Evolutionary conservation across 176 grass and related monocot genomes (phyloP).

Genomic region (Olyra latifolia): DNA sequence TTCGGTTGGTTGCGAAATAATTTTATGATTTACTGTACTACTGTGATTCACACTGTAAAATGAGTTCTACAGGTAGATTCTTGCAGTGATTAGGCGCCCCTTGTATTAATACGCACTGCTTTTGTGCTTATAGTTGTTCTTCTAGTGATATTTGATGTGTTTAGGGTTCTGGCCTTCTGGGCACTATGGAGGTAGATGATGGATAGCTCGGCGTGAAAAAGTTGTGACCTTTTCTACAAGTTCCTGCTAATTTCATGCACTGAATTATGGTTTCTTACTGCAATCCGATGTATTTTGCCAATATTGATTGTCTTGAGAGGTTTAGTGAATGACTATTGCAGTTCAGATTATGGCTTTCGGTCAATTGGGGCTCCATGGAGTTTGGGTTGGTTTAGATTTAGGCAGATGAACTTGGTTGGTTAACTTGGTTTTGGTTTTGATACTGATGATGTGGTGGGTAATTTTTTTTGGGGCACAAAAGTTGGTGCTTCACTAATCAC

Average conservation of each 20-base stretch:
- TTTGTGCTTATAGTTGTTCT: neutral
- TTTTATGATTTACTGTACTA: neutral
- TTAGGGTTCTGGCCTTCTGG: conserved; percentile 24
- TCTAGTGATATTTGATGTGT: neutral
- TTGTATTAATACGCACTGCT: neutral
- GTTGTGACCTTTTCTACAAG: neutral
- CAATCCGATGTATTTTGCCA: neutral
- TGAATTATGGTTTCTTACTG: conserved; percentile 13
- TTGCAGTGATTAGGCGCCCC: neutral
- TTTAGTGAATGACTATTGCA: conserved; percentile 4
- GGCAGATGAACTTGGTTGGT: conserved; percentile 2
- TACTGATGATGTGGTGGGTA: neutral
- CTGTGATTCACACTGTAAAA: neutral
- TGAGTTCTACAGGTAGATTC: neutral
- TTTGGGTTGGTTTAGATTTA: neutral
- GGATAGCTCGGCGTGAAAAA: neutral
- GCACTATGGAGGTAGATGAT: conserved; percentile 13
- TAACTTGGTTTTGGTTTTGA: neutral
- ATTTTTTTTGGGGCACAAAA: conserved; percentile 12
- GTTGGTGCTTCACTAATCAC: neutral
- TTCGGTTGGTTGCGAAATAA: neutral
- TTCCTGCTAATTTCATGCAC: conserved; percentile 18
- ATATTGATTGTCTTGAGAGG: conserved; percentile 7
- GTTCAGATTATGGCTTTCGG: conserved; percentile 1
- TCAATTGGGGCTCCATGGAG: neutral